Evolutionary conservation across 345 rosid species (phyloP), one percentile per base, ranked within the genome.

Genomic region (Citrus sp.): DNA sequence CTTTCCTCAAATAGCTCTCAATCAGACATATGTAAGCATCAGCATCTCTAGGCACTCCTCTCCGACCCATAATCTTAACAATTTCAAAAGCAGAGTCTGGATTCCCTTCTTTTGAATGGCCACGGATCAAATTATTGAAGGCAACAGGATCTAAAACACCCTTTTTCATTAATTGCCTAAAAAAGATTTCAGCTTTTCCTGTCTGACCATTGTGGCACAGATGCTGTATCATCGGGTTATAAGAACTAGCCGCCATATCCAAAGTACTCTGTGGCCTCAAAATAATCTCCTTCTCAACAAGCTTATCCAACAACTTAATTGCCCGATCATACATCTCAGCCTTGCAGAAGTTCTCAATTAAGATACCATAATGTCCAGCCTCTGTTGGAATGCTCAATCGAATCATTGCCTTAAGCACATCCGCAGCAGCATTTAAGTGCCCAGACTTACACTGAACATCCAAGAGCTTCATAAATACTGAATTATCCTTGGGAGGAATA

Each of bases 1-100:
- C 98, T 88, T 90, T 94, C 87, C 97, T 88, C 88, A 92, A 78
- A 88, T 86, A 93, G 87, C 98, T 92, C 88, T 90, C 88, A 25
- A 93, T 90, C 68, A 94, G 98, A 75, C 88, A 78, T 65, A 72
- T 85, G 76, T 90, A 93, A n/a, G 97, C 89, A 60, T 89, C 91
- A 37, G 89, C 86, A 66, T 89, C 93, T 87, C 96, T 83, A 78
- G 94, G 84, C 66, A 93, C 89, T 34, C 89, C 91, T 86, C 92
- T 90, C 83, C 98, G 87, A 35, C 85, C 84, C 97, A 95, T 93
- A 72, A 95, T 92, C 90, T 89, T 91, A 73, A 92, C 73, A 80
- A 95, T 92, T 84, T 93, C 98, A 77, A 91, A 91, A 62, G 95
- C 94, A 56, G 90, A 81, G 79, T 84, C 92, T 8, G 98, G 91